Percentiles rank a stretch among this genome's conserved stretches.
These are phyloP conservation scores for Thraustochytrium striatum DNA, from an alignment of 352 stramenopile species.

Conservation along the genomic window DNA sequence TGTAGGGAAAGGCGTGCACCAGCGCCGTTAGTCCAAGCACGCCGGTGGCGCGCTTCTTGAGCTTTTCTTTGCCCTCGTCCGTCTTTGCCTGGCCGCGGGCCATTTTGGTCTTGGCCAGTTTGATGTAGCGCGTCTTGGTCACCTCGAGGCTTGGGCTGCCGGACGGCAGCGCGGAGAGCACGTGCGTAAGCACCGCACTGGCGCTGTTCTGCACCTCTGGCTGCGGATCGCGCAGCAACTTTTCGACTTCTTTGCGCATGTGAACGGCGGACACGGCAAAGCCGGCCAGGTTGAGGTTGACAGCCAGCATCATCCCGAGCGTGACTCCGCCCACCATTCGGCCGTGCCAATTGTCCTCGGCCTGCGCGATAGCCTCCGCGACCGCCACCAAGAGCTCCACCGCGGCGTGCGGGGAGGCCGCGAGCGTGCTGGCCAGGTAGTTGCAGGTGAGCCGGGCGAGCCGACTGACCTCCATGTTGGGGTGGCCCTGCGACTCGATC, in stretches of 20 bases:
- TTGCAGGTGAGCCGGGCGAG: neutral
- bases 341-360: conserved; percentile 15
- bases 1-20: conserved; percentile 40
- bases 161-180: neutral
- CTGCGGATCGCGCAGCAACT: conserved; percentile 30
- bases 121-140: conserved; percentile 36
- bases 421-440: conserved; percentile 1
- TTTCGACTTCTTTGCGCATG: conserved; percentile 38
- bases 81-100: conserved; percentile 23
- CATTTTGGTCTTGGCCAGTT: conserved; percentile 27
- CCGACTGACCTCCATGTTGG: conserved; percentile 19
- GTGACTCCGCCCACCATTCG: neutral
- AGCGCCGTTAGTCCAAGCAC: conserved; percentile 20
- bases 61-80: conserved; percentile 29
- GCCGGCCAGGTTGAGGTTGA: conserved; percentile 17
- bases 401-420: neutral
- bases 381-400: conserved; percentile 11
- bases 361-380: neutral
- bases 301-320: neutral
- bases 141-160: conserved; percentile 6
- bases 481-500: conserved; percentile 24
- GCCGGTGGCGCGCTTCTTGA: conserved; percentile 41
- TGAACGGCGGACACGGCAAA: conserved; percentile 27
- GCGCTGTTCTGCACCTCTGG: conserved; percentile 27
- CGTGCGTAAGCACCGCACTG: conserved; percentile 16